These are phyloP conservation scores for Sugiyamaella pinicola DNA, from an alignment of 1,139 yeast genomes.

Conservation along the genomic window DNA sequence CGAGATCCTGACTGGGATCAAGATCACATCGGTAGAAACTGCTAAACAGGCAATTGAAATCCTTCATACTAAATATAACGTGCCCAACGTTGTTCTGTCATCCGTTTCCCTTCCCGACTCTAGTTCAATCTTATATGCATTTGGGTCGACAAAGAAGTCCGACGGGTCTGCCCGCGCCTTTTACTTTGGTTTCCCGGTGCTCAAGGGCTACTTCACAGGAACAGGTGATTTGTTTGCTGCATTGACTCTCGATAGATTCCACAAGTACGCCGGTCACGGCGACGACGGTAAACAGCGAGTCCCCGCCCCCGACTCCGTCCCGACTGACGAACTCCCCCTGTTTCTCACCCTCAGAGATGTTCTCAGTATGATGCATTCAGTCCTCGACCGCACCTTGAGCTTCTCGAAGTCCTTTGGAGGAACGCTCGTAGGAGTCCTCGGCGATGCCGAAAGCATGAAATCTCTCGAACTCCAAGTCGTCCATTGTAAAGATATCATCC, in stretches of 20 bases:
- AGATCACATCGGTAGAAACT: slow-evolving; percentile 47
- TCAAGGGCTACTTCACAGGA: slow-evolving; percentile 82
- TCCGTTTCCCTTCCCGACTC: slow-evolving; percentile 47
- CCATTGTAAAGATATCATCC: slow-evolving; percentile 30
- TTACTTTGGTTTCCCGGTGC: slow-evolving; percentile 54
- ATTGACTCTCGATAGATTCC: slow-evolving; percentile 62
- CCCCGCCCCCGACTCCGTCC: slow-evolving; percentile 9
- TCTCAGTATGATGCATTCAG: slow-evolving; percentile 35
- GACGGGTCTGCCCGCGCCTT: slow-evolving; percentile 31
- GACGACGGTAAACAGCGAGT: slow-evolving; percentile 8
- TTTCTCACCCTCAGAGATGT: slow-evolving; percentile 33
- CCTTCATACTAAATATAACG: slow-evolving; percentile 54
- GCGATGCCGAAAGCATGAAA: slow-evolving; percentile 37
- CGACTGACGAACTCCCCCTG: slow-evolving; percentile 23
- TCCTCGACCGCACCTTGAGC: slow-evolving; percentile 32
- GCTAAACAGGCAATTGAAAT: slow-evolving; percentile 51
- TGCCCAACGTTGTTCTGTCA: slow-evolving; percentile 70
- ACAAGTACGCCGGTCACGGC: slow-evolving; percentile 37
- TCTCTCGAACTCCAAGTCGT: slow-evolving; percentile 35
- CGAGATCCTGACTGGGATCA: slow-evolving; percentile 64
- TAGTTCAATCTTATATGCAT: slow-evolving; percentile 48
- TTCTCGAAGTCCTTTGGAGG: slow-evolving; percentile 26
- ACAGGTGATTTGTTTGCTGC: slow-evolving; percentile 93
- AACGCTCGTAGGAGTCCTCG: slow-evolving; percentile 30
- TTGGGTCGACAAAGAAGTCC: slow-evolving; percentile 48